These are phyloP conservation scores for Coemansia javaensis DNA, from an alignment of 192 early-diverging fungal genomes.

Conservation along the genomic window DNA sequence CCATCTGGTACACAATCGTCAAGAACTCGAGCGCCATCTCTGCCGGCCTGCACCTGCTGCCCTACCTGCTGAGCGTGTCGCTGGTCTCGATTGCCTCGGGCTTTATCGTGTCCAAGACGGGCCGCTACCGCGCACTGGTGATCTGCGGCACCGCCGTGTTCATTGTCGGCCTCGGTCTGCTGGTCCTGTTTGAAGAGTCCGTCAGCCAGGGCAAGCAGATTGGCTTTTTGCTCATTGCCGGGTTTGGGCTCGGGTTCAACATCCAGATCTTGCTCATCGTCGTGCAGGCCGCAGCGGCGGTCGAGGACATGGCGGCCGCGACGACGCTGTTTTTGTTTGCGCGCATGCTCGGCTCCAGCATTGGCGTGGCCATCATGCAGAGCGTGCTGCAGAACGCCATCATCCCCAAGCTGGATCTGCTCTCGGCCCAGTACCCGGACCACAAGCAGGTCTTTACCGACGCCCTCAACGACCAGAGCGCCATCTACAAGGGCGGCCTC, in stretches of 20 bases:
- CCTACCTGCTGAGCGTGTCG: constrained; percentile 67
- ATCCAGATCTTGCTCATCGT: constrained; percentile 62
- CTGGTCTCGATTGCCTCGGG: constrained; percentile 62
- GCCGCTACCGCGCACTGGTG: constrained; percentile 57
- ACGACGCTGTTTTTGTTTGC: constrained; percentile 64
- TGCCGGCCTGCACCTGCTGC: constrained; percentile 69
- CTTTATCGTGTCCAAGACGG: constrained; percentile 54
- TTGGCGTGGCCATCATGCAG: constrained; percentile 57
- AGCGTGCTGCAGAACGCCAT: constrained; percentile 53
- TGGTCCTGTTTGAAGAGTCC: constrained; percentile 49
- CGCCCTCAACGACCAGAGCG: constrained; percentile 30
- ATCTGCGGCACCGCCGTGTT: constrained; percentile 52
- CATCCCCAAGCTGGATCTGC: constrained; percentile 11
- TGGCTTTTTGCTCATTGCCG: constrained; percentile 54
- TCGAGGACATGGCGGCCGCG: constrained; percentile 58
- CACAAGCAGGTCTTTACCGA: constrained; percentile 5
- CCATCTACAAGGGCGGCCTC: constrained; percentile 31
- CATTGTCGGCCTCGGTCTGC: constrained; percentile 57
- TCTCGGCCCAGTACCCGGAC: constrained; percentile 15
- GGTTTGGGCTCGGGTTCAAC: constrained; percentile 55
- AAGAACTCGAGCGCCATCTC: constrained; percentile 60
- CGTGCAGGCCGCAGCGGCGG: constrained; percentile 59
- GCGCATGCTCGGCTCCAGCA: constrained; percentile 55
- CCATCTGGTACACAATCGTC: constrained; percentile 66
- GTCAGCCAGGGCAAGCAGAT: constrained; percentile 51